Base-by-base conservation (phyloP, 306 rosid genomes). In the Hylodesmum podocarpum region DNA sequence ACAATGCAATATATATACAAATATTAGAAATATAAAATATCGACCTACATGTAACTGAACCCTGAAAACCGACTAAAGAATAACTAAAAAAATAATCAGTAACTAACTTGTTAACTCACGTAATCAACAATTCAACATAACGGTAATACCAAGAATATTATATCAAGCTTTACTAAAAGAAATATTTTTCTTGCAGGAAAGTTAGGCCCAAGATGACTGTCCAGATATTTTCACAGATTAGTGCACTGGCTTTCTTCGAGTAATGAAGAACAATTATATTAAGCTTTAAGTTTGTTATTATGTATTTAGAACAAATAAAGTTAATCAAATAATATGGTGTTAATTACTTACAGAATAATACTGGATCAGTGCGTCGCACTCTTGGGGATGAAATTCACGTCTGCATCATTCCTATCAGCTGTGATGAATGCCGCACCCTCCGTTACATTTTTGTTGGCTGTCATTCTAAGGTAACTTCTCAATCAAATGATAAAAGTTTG, bases 201-300 rank as follows among this genome's bases (percentile, higher is more conserved):
- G 59, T 88, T 6, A 85, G 99, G 69, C 99, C 98, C 0, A 95
- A 88, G 84, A 87, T 95, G 78, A 89, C 84, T 36, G 28, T 72
- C 2, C 81, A 87, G 16, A 78, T 90, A 31, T 95, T 95, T 78
- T 40, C 78, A 13, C 84, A 90, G 87, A 80, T 95, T 40, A 81
- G 88, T 73, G 83, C 78, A 44, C 88, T 95, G 6, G 97, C 91
- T 66, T 89, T 95, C 76, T 87, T 92, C 47, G 99, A 90, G 98
- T 94, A 70, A 50, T 50, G 2, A 10, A 24, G 55, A n/a, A n/a
- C n/a, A n/a, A 4, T 53, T 49, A 46, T 33, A 22, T 55, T 55
- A 15, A 27, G 19, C 13, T 58, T 27, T 2, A 21, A 50, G 1
- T 62, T 27, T 8, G 7, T 25, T 73, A 5, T 18, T 54, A 19